Evolutionary conservation across 352 stramenopile species (phyloP).

Genomic region (Thalassiosira ordinaria): DNA sequence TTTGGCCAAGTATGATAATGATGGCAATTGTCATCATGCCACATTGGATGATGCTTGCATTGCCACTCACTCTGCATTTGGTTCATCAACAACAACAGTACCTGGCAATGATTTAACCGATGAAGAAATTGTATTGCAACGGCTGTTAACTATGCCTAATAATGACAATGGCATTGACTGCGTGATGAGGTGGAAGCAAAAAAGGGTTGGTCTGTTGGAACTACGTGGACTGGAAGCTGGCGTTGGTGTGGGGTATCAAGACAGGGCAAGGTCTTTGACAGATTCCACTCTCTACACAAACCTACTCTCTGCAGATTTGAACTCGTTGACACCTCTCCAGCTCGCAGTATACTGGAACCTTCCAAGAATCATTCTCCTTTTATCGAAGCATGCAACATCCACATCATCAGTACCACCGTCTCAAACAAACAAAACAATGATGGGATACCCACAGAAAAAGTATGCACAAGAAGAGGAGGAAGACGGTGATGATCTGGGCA

Average conservation of each 20-base stretch:
- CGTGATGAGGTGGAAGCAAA: constrained; percentile 11
- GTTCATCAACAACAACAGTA: not conserved
- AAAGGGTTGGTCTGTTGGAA: constrained; percentile 16
- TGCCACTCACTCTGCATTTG: not conserved
- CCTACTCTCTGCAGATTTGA: constrained; percentile 21
- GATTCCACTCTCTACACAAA: not conserved
- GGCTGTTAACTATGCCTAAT: constrained; percentile 37
- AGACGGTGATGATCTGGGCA: constrained; percentile 34
- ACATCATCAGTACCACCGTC: too few relatives aligned
- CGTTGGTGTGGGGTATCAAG: too few relatives aligned
- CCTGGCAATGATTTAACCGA: constrained; percentile 21
- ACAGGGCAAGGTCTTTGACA: not conserved
- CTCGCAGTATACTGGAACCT: constrained; percentile 40
- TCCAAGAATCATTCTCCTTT: constrained; percentile 34
- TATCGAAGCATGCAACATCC: too few relatives aligned
- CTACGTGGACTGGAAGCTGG: constrained; percentile 5
- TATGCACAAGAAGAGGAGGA: constrained; percentile 1
- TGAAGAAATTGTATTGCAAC: constrained; percentile 33
- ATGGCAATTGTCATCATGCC: not conserved
- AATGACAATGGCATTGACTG: too few relatives aligned
- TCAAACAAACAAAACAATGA: too few relatives aligned
- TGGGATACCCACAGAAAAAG: too few relatives aligned
- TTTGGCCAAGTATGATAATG: not conserved
- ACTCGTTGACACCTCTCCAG: constrained; percentile 43
- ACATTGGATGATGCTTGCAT: not conserved